phyloP scores from a whole-genome alignment of 2,329 filamentous ascomycete species.

The Trichoderma hamatum region DNA sequence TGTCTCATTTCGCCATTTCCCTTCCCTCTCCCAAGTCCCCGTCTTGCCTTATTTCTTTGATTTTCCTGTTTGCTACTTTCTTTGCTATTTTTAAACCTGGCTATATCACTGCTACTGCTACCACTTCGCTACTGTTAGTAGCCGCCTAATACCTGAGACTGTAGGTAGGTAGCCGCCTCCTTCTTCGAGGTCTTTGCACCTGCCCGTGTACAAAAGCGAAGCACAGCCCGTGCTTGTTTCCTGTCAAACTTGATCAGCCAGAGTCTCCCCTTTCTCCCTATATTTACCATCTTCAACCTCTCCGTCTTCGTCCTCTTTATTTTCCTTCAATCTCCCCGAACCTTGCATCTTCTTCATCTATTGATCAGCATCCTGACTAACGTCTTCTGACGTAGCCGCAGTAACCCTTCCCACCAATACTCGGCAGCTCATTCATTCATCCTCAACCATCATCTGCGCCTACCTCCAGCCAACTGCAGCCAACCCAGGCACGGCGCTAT shows the following conservation, averaged over 20 bases:
- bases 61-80: not conserved
- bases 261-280: not conserved
- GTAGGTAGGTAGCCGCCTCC: conserved; percentile 6
- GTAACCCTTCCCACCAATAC: not conserved
- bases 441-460: conserved; percentile 1
- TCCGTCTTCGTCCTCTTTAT: not conserved
- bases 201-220: conserved; percentile 17
- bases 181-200: not conserved
- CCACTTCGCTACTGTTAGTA: not conserved
- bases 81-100: not conserved
- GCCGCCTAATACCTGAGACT: not conserved
- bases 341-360: not conserved
- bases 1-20: not conserved
- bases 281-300: not conserved
- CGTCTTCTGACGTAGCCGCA: not conserved
- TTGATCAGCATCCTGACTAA: not conserved
- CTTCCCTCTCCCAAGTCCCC: not conserved
- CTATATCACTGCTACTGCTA: not conserved
- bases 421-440: too few relatives aligned
- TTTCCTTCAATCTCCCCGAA: not conserved
- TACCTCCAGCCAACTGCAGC: not conserved
- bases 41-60: not conserved
- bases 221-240: not conserved
- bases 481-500: not conserved
- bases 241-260: not conserved